Conservation (phyloP, 768 basidiomycete species). For the Leccinum fibrillosum region DNA sequence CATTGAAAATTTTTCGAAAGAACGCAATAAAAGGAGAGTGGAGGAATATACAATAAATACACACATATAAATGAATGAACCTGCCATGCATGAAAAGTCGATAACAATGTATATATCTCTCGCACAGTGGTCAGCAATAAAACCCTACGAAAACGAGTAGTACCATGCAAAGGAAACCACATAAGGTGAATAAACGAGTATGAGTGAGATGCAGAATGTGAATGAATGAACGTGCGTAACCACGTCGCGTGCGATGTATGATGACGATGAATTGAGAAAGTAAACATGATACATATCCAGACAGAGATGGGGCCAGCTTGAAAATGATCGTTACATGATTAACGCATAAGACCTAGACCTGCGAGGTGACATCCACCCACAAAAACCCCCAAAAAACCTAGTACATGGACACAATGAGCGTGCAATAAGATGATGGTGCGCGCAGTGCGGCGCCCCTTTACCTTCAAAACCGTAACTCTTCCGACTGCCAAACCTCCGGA, state of each 20-base stretch:
- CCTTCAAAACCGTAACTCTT: conserved; percentile 21
- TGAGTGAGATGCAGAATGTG: conserved; percentile 12
- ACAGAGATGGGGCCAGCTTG: background rate
- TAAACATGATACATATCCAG: conserved; percentile 6
- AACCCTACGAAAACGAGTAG: background rate
- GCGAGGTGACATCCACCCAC: conserved; percentile 10
- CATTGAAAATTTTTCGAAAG: background rate
- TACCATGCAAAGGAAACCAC: background rate
- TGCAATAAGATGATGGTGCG: background rate
- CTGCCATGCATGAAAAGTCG: background rate
- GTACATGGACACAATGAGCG: background rate
- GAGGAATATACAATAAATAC: conserved; percentile 4
- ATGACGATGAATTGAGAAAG: conserved; percentile 6
- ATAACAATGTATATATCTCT: conserved; percentile 8
- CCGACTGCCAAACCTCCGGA: conserved; percentile 34
- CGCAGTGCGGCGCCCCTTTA: background rate
- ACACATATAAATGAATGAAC: background rate
- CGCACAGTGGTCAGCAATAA: background rate
- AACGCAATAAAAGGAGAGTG: background rate
- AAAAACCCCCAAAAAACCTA: conserved; percentile 2
- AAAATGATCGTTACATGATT: conserved; percentile 13
- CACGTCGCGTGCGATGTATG: conserved; percentile 14
- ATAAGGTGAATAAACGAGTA: background rate
- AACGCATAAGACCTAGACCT: conserved; percentile 16
- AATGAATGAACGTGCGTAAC: conserved; percentile 12